Conservation (phyloP, 345 rosid species). For the Camelina neglecta region DNA sequence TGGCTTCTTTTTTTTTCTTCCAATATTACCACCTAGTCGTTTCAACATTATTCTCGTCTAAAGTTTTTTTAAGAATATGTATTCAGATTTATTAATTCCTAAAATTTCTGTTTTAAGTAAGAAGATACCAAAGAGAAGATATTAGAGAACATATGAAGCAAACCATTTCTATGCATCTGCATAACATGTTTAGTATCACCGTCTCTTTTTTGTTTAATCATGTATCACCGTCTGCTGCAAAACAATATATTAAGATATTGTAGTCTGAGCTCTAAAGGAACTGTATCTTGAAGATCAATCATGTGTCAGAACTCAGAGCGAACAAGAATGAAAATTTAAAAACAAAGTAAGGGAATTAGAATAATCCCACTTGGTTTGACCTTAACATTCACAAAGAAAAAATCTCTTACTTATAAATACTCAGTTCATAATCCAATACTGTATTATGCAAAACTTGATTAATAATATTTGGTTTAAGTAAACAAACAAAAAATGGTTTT, state of each 20-base stretch:
- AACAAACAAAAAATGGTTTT: constrained; percentile 40
- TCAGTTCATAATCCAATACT: constrained; percentile 11
- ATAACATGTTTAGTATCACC: constrained; percentile 40
- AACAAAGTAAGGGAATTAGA: not conserved
- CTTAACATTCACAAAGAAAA: constrained; percentile 19
- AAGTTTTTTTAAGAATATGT: not conserved
- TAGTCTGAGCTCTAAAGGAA: constrained; percentile 34
- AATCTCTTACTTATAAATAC: constrained; percentile 36
- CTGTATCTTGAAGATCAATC: constrained; percentile 44
- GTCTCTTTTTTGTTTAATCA: not conserved
- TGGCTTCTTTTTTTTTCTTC: not conserved
- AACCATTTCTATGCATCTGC: constrained; percentile 16
- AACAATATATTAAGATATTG: constrained; percentile 4
- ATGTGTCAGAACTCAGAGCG: constrained; percentile 25
- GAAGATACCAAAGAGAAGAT: not conserved
- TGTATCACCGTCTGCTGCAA: constrained; percentile 28
- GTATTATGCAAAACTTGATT: constrained; percentile 10
- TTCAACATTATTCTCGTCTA: not conserved
- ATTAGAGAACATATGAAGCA: not conserved
- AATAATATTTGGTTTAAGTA: not conserved
- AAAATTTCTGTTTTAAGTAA: not conserved
- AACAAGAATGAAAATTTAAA: not conserved
- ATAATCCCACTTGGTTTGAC: constrained; percentile 32
- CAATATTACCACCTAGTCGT: not conserved
- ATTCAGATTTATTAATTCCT: not conserved